These are phyloP conservation scores for Achlya hypogyna DNA, from an alignment of 352 stramenopile species.

Conservation along the genomic window DNA sequence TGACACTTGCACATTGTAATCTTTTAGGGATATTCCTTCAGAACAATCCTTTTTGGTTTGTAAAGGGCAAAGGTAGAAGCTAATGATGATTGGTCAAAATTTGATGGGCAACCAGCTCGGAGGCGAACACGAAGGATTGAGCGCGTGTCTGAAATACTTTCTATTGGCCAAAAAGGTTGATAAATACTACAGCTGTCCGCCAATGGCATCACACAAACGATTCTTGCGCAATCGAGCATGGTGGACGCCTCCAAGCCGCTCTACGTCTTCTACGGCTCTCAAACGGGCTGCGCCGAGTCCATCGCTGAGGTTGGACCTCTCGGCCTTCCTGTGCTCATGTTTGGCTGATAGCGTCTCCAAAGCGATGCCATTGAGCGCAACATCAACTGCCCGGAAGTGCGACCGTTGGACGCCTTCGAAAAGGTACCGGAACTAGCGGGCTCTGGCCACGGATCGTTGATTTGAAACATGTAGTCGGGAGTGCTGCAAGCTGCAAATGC, in stretches of 20 bases:
- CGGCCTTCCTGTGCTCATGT: not conserved
- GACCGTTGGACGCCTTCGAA: slow-evolving; percentile 60
- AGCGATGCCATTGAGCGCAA: slow-evolving; percentile 48
- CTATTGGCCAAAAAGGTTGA: not conserved
- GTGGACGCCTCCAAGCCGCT: not conserved
- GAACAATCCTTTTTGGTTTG: too few relatives aligned
- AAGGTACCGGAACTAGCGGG: slow-evolving; percentile 34
- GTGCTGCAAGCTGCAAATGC: slow-evolving; percentile 32
- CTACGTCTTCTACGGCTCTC: slow-evolving; percentile 74
- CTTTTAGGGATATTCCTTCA: too few relatives aligned
- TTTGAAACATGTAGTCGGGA: slow-evolving; percentile 28
- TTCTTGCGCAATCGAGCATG: not conserved
- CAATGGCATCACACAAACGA: not conserved
- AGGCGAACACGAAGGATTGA: too few relatives aligned
- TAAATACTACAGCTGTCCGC: not conserved
- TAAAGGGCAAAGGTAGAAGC: too few relatives aligned
- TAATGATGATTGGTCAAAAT: not conserved
- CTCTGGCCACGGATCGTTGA: too few relatives aligned
- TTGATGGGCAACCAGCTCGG: too few relatives aligned
- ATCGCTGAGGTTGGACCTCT: slow-evolving; percentile 59
- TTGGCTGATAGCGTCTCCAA: slow-evolving; percentile 44
- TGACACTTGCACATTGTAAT: too few relatives aligned
- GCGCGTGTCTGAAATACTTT: too few relatives aligned
- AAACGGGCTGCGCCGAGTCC: slow-evolving; percentile 81
- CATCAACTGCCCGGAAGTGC: slow-evolving; percentile 34